Evolutionary conservation across 164 flowering plant species (phyloP), one percentile per base, ranked within the genome.

Genomic region (Macadamia tetraphylla): DNA sequence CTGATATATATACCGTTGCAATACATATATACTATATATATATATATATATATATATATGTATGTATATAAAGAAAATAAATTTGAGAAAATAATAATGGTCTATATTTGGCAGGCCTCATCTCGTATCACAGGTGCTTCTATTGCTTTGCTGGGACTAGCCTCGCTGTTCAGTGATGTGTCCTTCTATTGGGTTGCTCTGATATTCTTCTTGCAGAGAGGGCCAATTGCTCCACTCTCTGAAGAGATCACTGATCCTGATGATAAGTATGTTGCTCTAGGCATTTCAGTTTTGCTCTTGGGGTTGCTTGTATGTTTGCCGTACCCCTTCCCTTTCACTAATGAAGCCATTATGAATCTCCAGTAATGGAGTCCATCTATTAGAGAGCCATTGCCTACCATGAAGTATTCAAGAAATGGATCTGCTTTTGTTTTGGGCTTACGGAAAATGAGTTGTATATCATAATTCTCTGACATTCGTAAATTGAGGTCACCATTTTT

Each of bases 161-260:
- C 95, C n/a, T 87, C 98, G 0, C 73, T 94, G 68, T 79, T 91
- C 63, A 88, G 75, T 63, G 98, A 94, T 31, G 97, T 94, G 14
- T 92, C 99, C n/a, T 94, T 94, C 77, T 94, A 94, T 71, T 94
- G 97, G 97, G 96, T 90, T 6, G 94, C 66, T 63, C 76, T 94
- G 71, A 88, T 94, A 79, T 90, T 92, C 82, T 89, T 94, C 82
- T 74, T 94, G 73, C 99, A 94, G 70, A 86, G 98, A 78, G 97
- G 98, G 14, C 99, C 99, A 3, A 89, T 90, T 70, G 87, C 97
- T 71, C 99, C 99, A 6, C 83, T 90, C 2, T 81, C 91, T 0
- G 97, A 94, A 76, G 99, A 94, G 78, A 81, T 94, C 60, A 87
- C 86, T 0, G 89, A 87, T 70, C 99, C 99, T 32, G 95, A 89